Base-by-base conservation (phyloP, 2,329 filamentous ascomycete species). In the Metarhizium brunneum region DNA sequence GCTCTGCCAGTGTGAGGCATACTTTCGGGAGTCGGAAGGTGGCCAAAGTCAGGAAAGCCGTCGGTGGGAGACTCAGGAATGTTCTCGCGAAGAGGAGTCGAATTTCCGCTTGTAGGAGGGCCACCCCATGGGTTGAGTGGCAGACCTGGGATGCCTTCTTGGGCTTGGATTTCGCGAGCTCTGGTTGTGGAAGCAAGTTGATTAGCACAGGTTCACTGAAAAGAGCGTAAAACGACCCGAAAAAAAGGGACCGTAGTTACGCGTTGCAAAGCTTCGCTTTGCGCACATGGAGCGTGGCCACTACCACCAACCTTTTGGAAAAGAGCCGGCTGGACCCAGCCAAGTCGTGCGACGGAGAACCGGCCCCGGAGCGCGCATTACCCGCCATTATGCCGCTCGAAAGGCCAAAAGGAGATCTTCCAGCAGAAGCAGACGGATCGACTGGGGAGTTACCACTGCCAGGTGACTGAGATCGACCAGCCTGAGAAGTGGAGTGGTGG, bases 61-160 rank as follows among this genome's bases (percentile, higher is more conserved):
- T 96, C 92, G 62, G 88, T 94, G 36, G 94, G 94, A 40, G 92
- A 96, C 74, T 99, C 94, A 60, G 92, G 92, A 59, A 99, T 97
- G 62, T 92, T 96, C 76, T 97, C 94, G 66, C 94, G 90, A 53
- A 99, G 82, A 63, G 94, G 94, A 47, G 92, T 96, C 20, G 92
- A 96, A 71, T 96, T 92, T 61, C 92, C 94, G 70, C 92, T 96
- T 55, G 92, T 96, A 51, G 94, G 92, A 62, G 94, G 92, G 11
- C 94, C 92, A 79, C 91, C 91, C 94, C 94, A 97, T 47, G 87
- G 86, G 67, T 86, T 84, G 53, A 86, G 72, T 71, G 78, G 80
- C 65, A 82, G 80, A 67, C 79, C 86, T 68, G 77, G 76, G 52
- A 96, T 80, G 53, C 92, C 92, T 80, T 97, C 92, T 75, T 96